Evolutionary conservation across 2,329 filamentous ascomycete genomes (phyloP).

Genomic region (Trichoderma sp.): DNA sequence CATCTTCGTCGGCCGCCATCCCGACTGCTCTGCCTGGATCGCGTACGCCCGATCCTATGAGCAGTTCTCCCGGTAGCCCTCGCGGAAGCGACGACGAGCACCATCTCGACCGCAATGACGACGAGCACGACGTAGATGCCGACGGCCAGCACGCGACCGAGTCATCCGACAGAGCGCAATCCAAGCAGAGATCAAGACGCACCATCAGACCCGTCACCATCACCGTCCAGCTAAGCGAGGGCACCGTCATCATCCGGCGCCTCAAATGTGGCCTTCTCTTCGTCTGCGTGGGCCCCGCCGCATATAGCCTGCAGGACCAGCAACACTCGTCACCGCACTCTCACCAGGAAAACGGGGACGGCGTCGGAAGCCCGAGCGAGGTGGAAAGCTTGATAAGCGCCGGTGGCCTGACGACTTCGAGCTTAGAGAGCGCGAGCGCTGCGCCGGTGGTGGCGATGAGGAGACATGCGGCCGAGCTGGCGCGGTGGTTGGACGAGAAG

Average conservation of each 20-base stretch:
- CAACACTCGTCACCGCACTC: slow-evolving; percentile 19
- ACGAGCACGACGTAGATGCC: not conserved
- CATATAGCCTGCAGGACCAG: slow-evolving; percentile 26
- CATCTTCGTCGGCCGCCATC: slow-evolving; percentile 41
- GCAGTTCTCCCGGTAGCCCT: slow-evolving; percentile 26
- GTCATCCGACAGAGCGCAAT: not conserved
- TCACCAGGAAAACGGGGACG: slow-evolving; percentile 31
- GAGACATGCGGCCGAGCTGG: slow-evolving; percentile 57
- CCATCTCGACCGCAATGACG: not conserved
- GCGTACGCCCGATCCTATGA: slow-evolving; percentile 29
- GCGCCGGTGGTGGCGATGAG: slow-evolving; percentile 51
- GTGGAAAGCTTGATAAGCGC: slow-evolving; percentile 47
- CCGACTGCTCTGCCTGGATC: slow-evolving; percentile 41
- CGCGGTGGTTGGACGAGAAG: slow-evolving; percentile 58
- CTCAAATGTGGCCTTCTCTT: slow-evolving; percentile 60
- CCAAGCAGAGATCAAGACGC: not conserved
- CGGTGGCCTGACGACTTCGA: slow-evolving; percentile 44
- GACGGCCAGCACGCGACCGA: not conserved
- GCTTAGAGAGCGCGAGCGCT: slow-evolving; percentile 38
- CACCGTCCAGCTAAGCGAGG: slow-evolving; percentile 57
- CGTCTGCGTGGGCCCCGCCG: slow-evolving; percentile 54
- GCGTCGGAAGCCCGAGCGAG: slow-evolving; percentile 42
- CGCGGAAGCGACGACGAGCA: slow-evolving; percentile 24
- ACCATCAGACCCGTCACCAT: slow-evolving; percentile 43
- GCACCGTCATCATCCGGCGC: slow-evolving; percentile 56